A percentile compares a stretch with the other conserved stretches of the same genome.
phyloP scores from a whole-genome alignment of 345 rosid species.

The Lenwebbia sp. region DNA sequence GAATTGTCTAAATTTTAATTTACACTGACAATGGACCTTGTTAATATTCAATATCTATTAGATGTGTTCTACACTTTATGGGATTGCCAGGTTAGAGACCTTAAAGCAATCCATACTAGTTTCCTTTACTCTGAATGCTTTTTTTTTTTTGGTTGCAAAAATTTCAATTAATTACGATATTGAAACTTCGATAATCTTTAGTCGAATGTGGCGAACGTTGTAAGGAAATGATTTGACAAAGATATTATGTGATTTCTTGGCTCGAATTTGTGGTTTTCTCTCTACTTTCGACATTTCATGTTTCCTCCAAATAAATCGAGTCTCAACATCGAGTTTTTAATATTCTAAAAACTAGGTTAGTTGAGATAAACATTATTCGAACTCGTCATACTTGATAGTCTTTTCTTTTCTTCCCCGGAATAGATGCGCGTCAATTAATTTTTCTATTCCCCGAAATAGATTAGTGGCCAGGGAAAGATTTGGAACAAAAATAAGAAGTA shows the following conservation, averaged over 20 bases:
- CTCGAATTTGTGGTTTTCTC: background rate
- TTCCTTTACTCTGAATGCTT: background rate
- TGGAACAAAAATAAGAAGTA: too few relatives aligned
- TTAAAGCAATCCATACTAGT: background rate
- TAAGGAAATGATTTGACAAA: background rate
- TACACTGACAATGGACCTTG: background rate
- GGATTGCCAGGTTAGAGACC: background rate
- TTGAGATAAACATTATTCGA: too few relatives aligned
- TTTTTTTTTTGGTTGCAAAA: rapidly evolving
- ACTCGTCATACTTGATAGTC: too few relatives aligned
- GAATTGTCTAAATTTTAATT: background rate
- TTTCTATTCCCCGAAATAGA: too few relatives aligned
- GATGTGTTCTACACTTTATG: background rate
- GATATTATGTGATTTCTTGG: background rate
- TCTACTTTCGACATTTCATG: background rate
- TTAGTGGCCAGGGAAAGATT: too few relatives aligned
- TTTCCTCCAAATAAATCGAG: background rate
- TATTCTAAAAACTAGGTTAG: background rate
- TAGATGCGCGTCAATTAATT: too few relatives aligned
- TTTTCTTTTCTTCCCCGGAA: too few relatives aligned
- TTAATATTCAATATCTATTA: background rate
- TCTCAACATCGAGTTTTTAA: background rate
- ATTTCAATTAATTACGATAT: background rate
- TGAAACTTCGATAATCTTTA: background rate
- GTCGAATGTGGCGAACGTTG: background rate